Percentiles rank a stretch among this genome's conserved stretches.
Evolutionary conservation across 1,284 basidiomycete species (phyloP).

Genomic region (Moesziomyces aphidis): DNA sequence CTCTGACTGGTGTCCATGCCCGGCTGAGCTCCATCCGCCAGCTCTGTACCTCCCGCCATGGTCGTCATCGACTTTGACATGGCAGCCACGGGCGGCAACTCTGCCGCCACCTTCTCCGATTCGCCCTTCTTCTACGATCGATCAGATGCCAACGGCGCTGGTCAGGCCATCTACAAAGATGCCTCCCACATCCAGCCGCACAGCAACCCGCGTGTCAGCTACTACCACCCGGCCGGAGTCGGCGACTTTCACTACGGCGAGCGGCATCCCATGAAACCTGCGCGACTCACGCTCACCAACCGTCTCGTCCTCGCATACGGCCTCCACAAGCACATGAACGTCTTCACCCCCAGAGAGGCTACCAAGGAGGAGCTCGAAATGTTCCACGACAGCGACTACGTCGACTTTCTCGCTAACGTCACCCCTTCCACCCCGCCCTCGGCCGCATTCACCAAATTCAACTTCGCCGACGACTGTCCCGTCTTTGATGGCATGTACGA

Average conservation of each 20-base stretch:
- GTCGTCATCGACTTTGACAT: constrained; percentile 63
- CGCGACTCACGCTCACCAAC: constrained; percentile 92
- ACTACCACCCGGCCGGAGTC: constrained; percentile 93
- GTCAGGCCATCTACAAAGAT: constrained; percentile 48
- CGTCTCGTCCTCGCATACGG: constrained; percentile 96
- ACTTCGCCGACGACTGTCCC: constrained; percentile 68
- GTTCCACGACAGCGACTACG: constrained; percentile 93
- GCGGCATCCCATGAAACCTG: constrained; percentile 98
- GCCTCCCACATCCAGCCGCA: constrained; percentile 59
- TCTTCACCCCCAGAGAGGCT: constrained; percentile 88
- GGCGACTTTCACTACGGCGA: constrained; percentile 86
- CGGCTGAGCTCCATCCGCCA: constrained; percentile 1
- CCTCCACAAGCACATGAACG: constrained; percentile 93
- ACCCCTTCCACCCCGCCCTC: constrained; percentile 62
- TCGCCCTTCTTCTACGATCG: constrained; percentile 66
- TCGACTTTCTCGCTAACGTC: constrained; percentile 86
- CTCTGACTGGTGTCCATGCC: constrained; percentile 4
- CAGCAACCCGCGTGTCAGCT: constrained; percentile 80
- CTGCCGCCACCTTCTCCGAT: constrained; percentile 59
- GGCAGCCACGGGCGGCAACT: constrained; percentile 35
- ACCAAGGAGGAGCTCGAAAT: constrained; percentile 88
- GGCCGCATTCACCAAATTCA: constrained; percentile 64
- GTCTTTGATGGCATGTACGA: constrained; percentile 68
- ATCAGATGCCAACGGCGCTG: constrained; percentile 37
- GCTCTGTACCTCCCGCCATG: constrained; percentile 28